Evolutionary conservation across 163 green algal species (phyloP), one percentile per base, ranked within the genome.

Genomic region (Chlamydomonas reinhardtii): DNA sequence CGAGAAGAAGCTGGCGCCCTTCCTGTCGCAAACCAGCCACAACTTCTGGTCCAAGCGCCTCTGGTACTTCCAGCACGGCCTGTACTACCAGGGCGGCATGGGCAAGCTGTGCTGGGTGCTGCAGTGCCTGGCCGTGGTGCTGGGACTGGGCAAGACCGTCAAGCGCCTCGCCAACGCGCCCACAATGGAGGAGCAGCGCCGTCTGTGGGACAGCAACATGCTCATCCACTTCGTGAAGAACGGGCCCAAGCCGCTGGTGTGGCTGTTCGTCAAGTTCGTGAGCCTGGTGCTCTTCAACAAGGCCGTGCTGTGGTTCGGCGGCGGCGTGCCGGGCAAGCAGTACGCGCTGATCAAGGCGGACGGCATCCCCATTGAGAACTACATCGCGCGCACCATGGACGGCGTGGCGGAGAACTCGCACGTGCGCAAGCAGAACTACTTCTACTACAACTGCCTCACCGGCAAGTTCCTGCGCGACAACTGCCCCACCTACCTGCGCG

Each of bases 11-110:
- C 93, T 99, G 77, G 95, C 94, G 29, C 97, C 97, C 54, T 99
- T 98, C 90, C 91, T 99, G 34, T 96, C 81, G 70, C 95, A 99
- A 92, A 94, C 92, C 16, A 91, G 92, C n/a, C 86, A 93, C 84
- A 94, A 94, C 56, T 99, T 99, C 93, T 99, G 98, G 97, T 91
- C 89, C 32, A 90, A 88, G 39, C 92, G 95, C 15, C 84, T 98
- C 66, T 96, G 95, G 89, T 99, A 99, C 95, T 99, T 99, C 93
- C 92, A 95, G 76, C 85, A 96, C 35, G 97, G 97, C 8, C 94
- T 99, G 27, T 99, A 99, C 94, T 99, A 98, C 90, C 95, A 98
- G 91, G 97, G 97, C 59, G 96, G 97, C 86, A 99, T 99, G 92
- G 93, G 93, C 82, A 96, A 96, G 91, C 89, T 95, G 43, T 96